Percentiles rank a stretch among this genome's conserved stretches.
Conservation (phyloP, 2,329 filamentous ascomycete genomes). For the Penicillium sumatraense region DNA sequence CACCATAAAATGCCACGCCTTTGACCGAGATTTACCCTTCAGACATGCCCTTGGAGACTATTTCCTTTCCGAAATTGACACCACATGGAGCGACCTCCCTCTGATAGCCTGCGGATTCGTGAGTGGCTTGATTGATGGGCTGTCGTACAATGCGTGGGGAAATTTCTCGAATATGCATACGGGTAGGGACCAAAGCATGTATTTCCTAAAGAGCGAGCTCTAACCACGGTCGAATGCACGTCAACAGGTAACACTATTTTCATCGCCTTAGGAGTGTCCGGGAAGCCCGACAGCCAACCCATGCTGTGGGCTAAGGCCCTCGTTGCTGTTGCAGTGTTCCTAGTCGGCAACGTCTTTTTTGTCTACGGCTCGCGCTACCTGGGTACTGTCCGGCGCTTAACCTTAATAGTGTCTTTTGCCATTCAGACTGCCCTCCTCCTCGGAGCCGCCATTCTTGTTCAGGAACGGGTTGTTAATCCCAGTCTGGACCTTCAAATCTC, state of each 20-base stretch:
- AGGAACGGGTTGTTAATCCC: constrained; percentile 27
- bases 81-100: no score
- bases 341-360: constrained; percentile 38
- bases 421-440: constrained; percentile 35
- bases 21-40: no score
- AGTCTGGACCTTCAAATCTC: constrained; percentile 6
- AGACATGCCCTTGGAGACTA: no score
- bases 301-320: constrained; percentile 40
- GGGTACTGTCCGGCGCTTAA: constrained; percentile 29
- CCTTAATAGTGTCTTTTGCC: constrained; percentile 35
- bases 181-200: no score
- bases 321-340: constrained; percentile 34
- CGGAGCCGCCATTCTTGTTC: constrained; percentile 32
- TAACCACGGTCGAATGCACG: no score
- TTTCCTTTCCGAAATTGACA: no score
- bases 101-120: no score
- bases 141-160: no score
- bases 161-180: no score
- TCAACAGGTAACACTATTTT: constrained; percentile 45
- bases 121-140: constrained; percentile 33
- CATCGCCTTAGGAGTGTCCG: constrained; percentile 35
- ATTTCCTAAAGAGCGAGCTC: no score
- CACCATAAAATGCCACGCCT: no score
- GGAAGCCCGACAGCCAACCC: constrained; percentile 27
- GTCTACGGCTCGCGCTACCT: constrained; percentile 28